A percentile compares a stretch with the other conserved stretches of the same genome.
Evolutionary conservation across 2,329 filamentous ascomycete species (phyloP).

Genomic region (Fusarium hainanense): DNA sequence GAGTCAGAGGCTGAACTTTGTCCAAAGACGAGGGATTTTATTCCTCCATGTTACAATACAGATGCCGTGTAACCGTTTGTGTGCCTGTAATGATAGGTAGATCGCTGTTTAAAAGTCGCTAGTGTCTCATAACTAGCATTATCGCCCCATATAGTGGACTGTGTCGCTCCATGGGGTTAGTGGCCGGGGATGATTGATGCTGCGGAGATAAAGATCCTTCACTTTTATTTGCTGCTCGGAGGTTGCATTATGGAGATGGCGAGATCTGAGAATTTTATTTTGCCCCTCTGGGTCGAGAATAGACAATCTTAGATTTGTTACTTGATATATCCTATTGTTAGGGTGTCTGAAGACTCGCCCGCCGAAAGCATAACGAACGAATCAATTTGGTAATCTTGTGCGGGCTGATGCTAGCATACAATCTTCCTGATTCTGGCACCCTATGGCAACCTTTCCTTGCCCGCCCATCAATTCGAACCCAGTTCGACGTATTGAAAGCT

Average conservation of each 20-base stretch:
- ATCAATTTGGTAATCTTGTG: no score
- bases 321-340: no score
- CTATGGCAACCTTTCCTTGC: no score
- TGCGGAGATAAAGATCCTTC: background rate
- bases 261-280: background rate
- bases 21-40: slow-evolving; percentile 20
- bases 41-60: background rate
- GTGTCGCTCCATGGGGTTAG: slow-evolving; percentile 11
- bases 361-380: no score
- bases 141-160: slow-evolving; percentile 17
- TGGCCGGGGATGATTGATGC: background rate
- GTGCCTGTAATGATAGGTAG: slow-evolving; percentile 10
- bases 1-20: background rate
- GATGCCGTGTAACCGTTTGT: slow-evolving; percentile 27
- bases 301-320: background rate
- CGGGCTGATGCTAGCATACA: no score
- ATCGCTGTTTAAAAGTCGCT: slow-evolving; percentile 4
- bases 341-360: no score
- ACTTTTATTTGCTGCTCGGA: background rate
- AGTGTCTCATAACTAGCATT: slow-evolving; percentile 4
- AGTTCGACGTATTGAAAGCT: no score
- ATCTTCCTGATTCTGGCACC: no score
- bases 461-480: no score
- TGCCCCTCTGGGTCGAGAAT: background rate
- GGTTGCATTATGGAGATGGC: background rate